phyloP scores from a whole-genome alignment of 345 rosid species.

The Populus ilicifolia region DNA sequence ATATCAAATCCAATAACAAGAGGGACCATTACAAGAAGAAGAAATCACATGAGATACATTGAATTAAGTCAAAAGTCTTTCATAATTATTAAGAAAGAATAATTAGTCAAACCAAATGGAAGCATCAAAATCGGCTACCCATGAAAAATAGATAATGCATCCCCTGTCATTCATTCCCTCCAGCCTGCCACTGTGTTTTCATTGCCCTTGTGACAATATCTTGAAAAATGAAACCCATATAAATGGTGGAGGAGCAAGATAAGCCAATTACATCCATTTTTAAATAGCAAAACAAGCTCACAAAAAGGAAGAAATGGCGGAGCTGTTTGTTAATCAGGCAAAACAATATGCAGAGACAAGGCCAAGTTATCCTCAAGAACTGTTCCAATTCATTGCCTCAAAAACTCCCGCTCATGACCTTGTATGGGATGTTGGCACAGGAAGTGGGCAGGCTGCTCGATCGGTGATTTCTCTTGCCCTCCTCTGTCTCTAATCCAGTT shows the following conservation, averaged over 20 bases:
- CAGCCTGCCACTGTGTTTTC: no score
- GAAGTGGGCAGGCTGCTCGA: conserved; percentile 77
- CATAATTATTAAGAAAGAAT: no score
- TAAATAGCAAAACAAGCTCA: neutral
- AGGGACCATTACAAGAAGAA: no score
- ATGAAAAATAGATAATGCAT: no score
- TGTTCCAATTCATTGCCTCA: conserved; percentile 69
- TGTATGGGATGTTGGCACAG: conserved; percentile 89
- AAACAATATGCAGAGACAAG: conserved; percentile 56
- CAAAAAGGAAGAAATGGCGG: conserved; percentile 41
- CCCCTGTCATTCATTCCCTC: no score
- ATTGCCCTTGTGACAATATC: neutral
- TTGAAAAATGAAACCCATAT: neutral
- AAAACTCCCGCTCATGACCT: conserved; percentile 61
- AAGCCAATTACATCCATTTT: neutral
- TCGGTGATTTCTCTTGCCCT: conserved; percentile 40
- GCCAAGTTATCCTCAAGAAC: conserved; percentile 61
- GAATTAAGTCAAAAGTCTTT: no score
- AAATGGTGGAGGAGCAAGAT: neutral
- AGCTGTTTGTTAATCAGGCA: conserved; percentile 72
- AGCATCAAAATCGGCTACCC: neutral
- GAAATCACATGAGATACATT: no score
- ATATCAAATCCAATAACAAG: no score
- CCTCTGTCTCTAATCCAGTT: neutral
- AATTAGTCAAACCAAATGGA: neutral